These are phyloP conservation scores for Neurospora sp. DNA, from an alignment of 495 filamentous ascomycete species.

Conservation along the genomic window DNA sequence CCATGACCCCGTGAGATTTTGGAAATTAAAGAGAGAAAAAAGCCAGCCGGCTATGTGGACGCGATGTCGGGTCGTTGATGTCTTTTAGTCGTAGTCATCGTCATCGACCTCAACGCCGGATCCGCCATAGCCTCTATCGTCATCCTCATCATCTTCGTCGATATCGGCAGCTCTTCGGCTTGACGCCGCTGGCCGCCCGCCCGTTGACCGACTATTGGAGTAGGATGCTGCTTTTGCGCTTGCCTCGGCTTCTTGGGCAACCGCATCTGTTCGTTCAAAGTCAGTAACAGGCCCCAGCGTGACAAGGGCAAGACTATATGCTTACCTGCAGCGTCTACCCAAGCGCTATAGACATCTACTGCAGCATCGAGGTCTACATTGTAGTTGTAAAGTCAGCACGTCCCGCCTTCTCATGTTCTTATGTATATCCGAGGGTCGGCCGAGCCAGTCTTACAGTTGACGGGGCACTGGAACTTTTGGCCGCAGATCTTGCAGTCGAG, in stretches of 20 bases:
- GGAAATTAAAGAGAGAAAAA: neutral
- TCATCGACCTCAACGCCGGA: constrained; percentile 35
- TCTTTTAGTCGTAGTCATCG: constrained; percentile 28
- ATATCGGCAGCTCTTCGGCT: constrained; percentile 24
- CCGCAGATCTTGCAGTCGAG: constrained; percentile 89
- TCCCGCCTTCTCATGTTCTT: neutral
- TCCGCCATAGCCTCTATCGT: constrained; percentile 32
- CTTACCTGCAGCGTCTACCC: constrained; percentile 93
- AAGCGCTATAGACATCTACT: constrained; percentile 95
- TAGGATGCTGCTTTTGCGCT: neutral
- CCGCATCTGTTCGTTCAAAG: constrained; percentile 24
- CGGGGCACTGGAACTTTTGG: constrained; percentile 80
- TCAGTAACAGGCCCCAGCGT: constrained; percentile 3
- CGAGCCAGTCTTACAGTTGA: constrained; percentile 62
- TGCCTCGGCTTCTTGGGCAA: constrained; percentile 29
- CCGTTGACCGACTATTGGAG: neutral
- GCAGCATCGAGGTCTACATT: constrained; percentile 67
- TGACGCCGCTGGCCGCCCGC: constrained; percentile 7
- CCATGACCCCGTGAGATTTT: neutral
- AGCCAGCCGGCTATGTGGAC: neutral
- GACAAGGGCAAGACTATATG: constrained; percentile 24
- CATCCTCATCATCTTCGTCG: constrained; percentile 36
- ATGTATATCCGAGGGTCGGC: neutral
- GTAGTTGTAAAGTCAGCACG: neutral
- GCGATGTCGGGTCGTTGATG: neutral